Evolutionary conservation across 2,329 filamentous ascomycete species (phyloP).

Genomic region (Phialemoniopsis sp.): DNA sequence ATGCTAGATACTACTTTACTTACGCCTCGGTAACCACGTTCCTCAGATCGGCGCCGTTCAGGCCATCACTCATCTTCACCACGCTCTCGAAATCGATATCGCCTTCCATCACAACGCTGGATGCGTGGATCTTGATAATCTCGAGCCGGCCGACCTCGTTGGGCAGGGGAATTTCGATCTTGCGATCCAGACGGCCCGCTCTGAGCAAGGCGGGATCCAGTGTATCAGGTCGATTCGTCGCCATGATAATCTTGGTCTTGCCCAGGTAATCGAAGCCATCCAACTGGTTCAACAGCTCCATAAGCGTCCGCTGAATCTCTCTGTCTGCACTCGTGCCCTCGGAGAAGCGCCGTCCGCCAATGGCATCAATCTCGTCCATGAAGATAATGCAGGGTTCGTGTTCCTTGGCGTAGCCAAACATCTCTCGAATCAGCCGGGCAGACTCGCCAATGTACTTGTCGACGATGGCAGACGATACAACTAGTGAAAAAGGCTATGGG

Average conservation of each 20-base stretch:
- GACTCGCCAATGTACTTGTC: conserved; percentile 99
- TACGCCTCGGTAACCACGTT: conserved; percentile 99
- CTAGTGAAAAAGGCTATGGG: conserved; percentile 37
- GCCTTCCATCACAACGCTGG: conserved; percentile 80
- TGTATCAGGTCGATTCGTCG: conserved; percentile 94
- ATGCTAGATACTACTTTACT: too few species aligned
- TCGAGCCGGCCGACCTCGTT: conserved; percentile 96
- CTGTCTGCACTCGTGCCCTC: conserved; percentile 97
- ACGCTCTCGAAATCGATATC: conserved; percentile 99
- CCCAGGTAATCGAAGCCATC: conserved; percentile 99
- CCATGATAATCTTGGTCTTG: conserved; percentile 99
- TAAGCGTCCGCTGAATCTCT: conserved; percentile 96
- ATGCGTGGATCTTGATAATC: conserved; percentile 96
- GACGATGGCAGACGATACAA: conserved; percentile 97
- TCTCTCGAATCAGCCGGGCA: conserved; percentile 92
- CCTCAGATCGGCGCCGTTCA: conserved; percentile 95
- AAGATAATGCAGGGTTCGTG: conserved; percentile 99
- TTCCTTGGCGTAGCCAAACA: conserved; percentile 99
- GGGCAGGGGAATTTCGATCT: conserved; percentile 95
- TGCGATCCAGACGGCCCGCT: conserved; percentile 90
- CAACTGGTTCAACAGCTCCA: conserved; percentile 97
- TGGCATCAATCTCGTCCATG: conserved; percentile 99
- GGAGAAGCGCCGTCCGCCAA: conserved; percentile 92
- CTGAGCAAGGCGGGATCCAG: conserved; percentile 89
- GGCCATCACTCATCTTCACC: conserved; percentile 98